A percentile compares a stretch with the other conserved stretches of the same genome.
Conservation (phyloP, 1,284 basidiomycete species). For the Amylostereum chailletii region DNA sequence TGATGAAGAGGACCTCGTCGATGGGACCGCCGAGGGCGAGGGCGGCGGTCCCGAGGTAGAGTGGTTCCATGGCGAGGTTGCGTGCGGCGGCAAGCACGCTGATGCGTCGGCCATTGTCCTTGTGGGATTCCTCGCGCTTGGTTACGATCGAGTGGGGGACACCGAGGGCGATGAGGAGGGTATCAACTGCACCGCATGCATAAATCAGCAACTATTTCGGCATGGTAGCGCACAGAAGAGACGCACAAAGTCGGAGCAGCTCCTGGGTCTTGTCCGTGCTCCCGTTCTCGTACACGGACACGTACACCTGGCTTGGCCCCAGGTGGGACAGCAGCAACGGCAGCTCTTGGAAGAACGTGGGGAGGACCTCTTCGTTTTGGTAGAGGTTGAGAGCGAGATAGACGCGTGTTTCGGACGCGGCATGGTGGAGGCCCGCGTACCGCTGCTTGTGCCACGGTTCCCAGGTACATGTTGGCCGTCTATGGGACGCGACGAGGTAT, state of each 20-base stretch:
- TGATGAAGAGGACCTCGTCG: slow-evolving; percentile 25
- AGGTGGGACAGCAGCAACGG: slow-evolving; percentile 11
- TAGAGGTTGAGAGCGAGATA: neutral
- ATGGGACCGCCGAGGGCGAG: slow-evolving; percentile 1
- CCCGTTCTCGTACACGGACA: slow-evolving; percentile 21
- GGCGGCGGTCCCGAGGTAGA: slow-evolving; percentile 18
- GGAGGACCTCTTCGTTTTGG: slow-evolving; percentile 8
- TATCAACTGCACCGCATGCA: neutral
- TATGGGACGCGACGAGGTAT: neutral
- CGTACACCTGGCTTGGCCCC: slow-evolving; percentile 10
- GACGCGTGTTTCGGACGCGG: neutral
- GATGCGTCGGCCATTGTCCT: slow-evolving; percentile 19
- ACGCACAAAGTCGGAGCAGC: slow-evolving; percentile 11
- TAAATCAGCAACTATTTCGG: neutral
- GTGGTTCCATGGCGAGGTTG: slow-evolving; percentile 27
- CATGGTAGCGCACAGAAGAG: slow-evolving; percentile 5
- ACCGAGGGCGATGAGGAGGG: neutral
- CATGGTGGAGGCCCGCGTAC: neutral
- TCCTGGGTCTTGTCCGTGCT: slow-evolving; percentile 16
- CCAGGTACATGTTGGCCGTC: neutral
- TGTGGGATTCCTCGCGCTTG: slow-evolving; percentile 2
- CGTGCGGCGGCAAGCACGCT: slow-evolving; percentile 27
- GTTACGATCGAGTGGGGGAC: neutral
- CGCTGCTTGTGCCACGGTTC: neutral
- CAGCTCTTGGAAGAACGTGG: slow-evolving; percentile 15